A percentile compares a stretch with the other conserved stretches of the same genome.
phyloP scores from a whole-genome alignment of 805 yeast species.

The Candida tibetensis region DNA sequence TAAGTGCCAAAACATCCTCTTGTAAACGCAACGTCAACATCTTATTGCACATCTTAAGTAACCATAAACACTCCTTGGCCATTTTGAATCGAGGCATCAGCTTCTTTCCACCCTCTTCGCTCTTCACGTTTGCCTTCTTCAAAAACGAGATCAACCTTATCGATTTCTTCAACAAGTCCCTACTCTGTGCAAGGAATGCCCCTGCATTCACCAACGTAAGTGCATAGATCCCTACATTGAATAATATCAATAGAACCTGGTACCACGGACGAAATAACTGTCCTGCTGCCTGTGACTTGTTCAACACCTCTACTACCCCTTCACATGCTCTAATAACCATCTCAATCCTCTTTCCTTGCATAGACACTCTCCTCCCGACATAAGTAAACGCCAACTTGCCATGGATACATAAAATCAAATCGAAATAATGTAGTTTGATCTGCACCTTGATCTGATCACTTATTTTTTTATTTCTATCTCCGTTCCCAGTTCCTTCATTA shows the following conservation, averaged over 20 bases:
- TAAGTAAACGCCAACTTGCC: conserved; percentile 32
- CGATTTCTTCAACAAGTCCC: conserved; percentile 21
- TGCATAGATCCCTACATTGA: conserved; percentile 42
- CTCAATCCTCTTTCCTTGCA: conserved; percentile 30
- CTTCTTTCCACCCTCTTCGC: conserved; percentile 25
- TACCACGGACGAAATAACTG: conserved; percentile 51
- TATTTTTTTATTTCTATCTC: conserved; percentile 9
- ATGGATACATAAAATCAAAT: conserved; percentile 33
- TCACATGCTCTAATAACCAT: conserved; percentile 29
- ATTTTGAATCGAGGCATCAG: conserved; percentile 41
- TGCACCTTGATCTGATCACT: conserved; percentile 28
- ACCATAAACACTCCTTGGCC: conserved; percentile 65
- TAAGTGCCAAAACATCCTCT: conserved; percentile 37
- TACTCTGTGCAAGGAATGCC: conserved; percentile 19
- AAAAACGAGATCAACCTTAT: conserved; percentile 21
- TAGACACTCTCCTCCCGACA: conserved; percentile 30
- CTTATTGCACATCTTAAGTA: conserved; percentile 52
- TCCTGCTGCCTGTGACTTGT: conserved; percentile 26
- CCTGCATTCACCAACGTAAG: conserved; percentile 47
- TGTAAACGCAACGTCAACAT: conserved; percentile 45
- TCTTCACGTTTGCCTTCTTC: conserved; percentile 31
- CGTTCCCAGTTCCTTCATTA: conserved; percentile 3
- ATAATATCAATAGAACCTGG: conserved; percentile 42
- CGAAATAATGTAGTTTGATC: conserved; percentile 40
- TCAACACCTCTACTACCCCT: conserved; percentile 29